Base-by-base conservation (phyloP, 306 rosid genomes). In the Hippophae tibetana region DNA sequence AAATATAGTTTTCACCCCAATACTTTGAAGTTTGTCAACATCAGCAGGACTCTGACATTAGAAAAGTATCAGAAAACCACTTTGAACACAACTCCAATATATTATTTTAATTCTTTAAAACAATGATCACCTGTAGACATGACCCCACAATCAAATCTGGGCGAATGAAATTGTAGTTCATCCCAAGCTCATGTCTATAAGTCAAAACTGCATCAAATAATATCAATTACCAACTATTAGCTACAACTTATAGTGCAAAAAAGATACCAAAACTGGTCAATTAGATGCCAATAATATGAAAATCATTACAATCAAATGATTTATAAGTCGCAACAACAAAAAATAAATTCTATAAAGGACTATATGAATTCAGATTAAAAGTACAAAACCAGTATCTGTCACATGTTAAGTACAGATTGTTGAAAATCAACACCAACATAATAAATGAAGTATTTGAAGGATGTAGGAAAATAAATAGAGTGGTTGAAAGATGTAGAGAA, bases 71-170 rank as follows among this genome's bases (percentile, higher is more conserved):
- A 69, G 67, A 62, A 54, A 26, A 69, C 5, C 71, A 26, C 47
- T 50, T 67, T 50, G 70, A 53, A 71, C 52, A 62, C 23, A 65
- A 44, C 9, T 60, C 13, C 13, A 50, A 42, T 43, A 45, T 62
- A 58, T 42, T 60, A 4, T 31, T 31, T 31, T 42, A 60, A 60
- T 26, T 40, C 6, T 18, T 46, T 38, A 41, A 41, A 70, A 64
- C 55, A 67, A 62, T 10, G 57, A 71, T 69, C 64, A 93, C 99
- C 99, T 93, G 99, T 46, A 88, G 69, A 75, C 99, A 93, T 41
- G 99, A 93, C 54, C 99, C 99, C 58, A 93, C 99, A 65, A 88
- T 93, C 68, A 93, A 72, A 80, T 93, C 95, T 18, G 94, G 90
- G 68, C 68, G 79, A 76, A 93, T 84, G 84, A 82, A 88, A 74